Evolutionary conservation across 768 basidiomycete species (phyloP).

Genomic region (Strobilomyces confusus): DNA sequence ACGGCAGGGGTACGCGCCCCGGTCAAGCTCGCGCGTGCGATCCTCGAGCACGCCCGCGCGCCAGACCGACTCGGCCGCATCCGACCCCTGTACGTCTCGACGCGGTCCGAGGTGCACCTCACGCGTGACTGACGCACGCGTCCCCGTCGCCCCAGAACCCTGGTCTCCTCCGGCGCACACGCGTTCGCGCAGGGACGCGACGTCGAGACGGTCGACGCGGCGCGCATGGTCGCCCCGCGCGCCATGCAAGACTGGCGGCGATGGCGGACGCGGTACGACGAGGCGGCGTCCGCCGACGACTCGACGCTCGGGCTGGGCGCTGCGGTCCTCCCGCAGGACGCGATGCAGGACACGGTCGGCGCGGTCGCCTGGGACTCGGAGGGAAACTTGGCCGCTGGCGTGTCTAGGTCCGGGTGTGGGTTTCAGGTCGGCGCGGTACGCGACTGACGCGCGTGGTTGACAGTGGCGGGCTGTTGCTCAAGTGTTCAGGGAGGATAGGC

Average conservation of each 20-base stretch:
- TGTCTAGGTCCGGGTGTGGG: conserved; percentile 54
- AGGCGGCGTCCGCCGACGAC: conserved; percentile 6
- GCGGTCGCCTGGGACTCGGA: conserved; percentile 54
- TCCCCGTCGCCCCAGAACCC: conserved; percentile 38
- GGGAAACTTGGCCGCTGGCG: conserved; percentile 60
- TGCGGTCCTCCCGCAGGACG: conserved; percentile 21
- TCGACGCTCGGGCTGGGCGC: background rate
- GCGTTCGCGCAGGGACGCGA: conserved; percentile 43
- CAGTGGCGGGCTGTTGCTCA: conserved; percentile 79
- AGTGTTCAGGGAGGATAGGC: conserved; percentile 68
- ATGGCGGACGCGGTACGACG: conserved; percentile 50
- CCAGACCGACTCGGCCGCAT: conserved; percentile 58
- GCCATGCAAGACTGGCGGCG: conserved; percentile 53
- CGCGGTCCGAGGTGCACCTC: background rate
- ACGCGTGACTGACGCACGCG: background rate
- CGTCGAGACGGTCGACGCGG: conserved; percentile 36
- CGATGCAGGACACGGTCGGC: conserved; percentile 76
- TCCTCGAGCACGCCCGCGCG: conserved; percentile 52
- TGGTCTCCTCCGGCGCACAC: conserved; percentile 60
- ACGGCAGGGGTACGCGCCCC: conserved; percentile 64
- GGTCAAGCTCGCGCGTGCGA: conserved; percentile 51
- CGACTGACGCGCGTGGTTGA: background rate
- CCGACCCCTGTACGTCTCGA: conserved; percentile 55
- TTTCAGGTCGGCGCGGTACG: too few species aligned
- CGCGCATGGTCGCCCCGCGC: conserved; percentile 46